Conservation (phyloP, 1,284 basidiomycete genomes). For the Ceratobasidium sp. region DNA sequence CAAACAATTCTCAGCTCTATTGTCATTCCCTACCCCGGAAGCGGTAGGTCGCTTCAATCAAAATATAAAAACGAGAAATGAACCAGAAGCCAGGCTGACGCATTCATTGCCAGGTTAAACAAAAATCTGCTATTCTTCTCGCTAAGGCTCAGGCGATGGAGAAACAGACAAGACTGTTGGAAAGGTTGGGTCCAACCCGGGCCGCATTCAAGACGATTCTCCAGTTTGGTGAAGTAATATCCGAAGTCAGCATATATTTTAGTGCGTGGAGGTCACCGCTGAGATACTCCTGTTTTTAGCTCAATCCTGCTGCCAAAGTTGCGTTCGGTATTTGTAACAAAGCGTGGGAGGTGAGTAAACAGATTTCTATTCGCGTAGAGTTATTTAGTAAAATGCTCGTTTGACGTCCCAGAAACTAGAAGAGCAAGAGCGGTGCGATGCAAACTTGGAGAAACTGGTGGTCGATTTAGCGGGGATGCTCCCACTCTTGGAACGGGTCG, state of each 20-base stretch:
- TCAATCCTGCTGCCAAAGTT: not conserved
- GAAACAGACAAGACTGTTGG: conserved; percentile 4
- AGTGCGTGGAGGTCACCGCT: no score
- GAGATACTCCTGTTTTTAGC: no score
- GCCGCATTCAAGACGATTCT: not conserved
- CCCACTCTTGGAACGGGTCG: not conserved
- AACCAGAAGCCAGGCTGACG: no score
- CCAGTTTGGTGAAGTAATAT: not conserved
- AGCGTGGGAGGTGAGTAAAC: conserved; percentile 3
- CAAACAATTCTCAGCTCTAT: no score
- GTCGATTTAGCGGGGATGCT: not conserved
- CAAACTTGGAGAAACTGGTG: not conserved
- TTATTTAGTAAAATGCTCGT: not conserved
- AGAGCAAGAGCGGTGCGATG: not conserved
- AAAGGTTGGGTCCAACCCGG: conserved; percentile 2
- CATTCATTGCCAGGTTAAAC: no score
- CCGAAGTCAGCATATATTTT: not conserved
- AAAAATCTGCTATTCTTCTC: no score
- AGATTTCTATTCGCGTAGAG: not conserved
- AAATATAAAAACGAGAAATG: no score
- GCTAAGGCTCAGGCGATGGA: no score
- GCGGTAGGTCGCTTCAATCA: no score
- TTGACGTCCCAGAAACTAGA: not conserved
- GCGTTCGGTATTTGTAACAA: not conserved
- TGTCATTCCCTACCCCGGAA: no score